Percentiles rank a stretch among this genome's conserved stretches.
These are phyloP conservation scores for Pigoraptor vietnamica DNA, from an alignment of 78 protist genomes.

Conservation along the genomic window DNA sequence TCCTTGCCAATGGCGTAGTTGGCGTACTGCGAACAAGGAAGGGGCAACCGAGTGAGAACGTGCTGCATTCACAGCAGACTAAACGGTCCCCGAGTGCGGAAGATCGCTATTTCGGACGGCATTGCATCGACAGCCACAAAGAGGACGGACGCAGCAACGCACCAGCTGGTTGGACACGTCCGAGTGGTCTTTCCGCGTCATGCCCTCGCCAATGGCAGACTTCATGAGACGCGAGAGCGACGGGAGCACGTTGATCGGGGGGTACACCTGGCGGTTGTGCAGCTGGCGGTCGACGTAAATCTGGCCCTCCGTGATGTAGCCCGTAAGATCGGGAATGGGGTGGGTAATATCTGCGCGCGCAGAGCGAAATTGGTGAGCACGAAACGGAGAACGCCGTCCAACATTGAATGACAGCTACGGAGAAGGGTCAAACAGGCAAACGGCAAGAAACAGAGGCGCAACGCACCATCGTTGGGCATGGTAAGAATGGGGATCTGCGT, in stretches of 20 bases:
- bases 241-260: slow-evolving; percentile 99
- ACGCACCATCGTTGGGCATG: slow-evolving; percentile 93
- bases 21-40: slow-evolving; percentile 77
- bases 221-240: slow-evolving; percentile 99
- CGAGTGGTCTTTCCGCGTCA: slow-evolving; percentile 97
- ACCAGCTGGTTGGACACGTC: slow-evolving; percentile 96
- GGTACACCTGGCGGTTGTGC: slow-evolving; percentile 94
- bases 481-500: slow-evolving; percentile 99
- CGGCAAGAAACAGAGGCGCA: not conserved
- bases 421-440: not conserved
- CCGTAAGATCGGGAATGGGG: slow-evolving; percentile 99
- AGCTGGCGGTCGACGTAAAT: slow-evolving; percentile 97
- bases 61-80: too few species aligned
- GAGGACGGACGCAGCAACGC: too few species aligned
- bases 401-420: not conserved
- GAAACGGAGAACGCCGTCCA: not conserved
- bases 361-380: not conserved
- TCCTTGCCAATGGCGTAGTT: slow-evolving; percentile 99
- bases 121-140: not conserved
- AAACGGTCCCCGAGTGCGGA: too few species aligned
- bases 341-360: slow-evolving; percentile 96
- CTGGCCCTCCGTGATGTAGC: slow-evolving; percentile 99
- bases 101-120: too few species aligned
- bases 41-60: not conserved
- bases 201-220: slow-evolving; percentile 92